Evolutionary conservation across 2,329 filamentous ascomycete genomes (phyloP).

Genomic region (Fusarium sp.): DNA sequence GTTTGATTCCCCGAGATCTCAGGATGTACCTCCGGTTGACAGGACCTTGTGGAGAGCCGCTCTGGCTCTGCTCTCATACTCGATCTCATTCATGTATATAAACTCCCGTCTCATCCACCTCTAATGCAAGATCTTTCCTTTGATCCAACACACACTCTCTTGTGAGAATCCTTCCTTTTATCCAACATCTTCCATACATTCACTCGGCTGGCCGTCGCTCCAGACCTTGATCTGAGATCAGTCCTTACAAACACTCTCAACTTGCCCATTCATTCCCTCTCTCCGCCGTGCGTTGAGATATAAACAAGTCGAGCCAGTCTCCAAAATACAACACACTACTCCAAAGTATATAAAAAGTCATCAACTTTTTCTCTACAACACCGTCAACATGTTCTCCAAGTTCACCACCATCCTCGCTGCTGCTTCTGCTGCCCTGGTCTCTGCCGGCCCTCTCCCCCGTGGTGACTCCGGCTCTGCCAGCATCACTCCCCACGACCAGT

Average conservation of each 20-base stretch:
- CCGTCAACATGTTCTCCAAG: constrained; percentile 43
- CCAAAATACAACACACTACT: constrained; percentile 4
- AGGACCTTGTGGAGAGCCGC: constrained; percentile 7
- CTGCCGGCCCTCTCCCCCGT: constrained; percentile 41
- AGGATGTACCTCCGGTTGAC: not conserved
- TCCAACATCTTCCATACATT: constrained; percentile 28
- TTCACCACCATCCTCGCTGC: constrained; percentile 46
- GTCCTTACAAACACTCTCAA: constrained; percentile 34
- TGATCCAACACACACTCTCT: constrained; percentile 28
- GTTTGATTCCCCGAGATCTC: constrained; percentile 26
- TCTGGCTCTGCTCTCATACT: constrained; percentile 2
- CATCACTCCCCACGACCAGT: constrained; percentile 65
- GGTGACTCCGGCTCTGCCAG: constrained; percentile 44
- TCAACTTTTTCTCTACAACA: constrained; percentile 16
- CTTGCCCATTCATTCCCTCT: constrained; percentile 35
- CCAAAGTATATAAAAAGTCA: constrained; percentile 18
- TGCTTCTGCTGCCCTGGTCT: constrained; percentile 43
- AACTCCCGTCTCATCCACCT: constrained; percentile 24
- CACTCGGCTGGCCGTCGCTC: constrained; percentile 41
- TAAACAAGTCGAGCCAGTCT: constrained; percentile 42
- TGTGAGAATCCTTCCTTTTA: constrained; percentile 34
- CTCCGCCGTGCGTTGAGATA: constrained; percentile 44
- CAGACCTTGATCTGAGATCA: constrained; percentile 44
- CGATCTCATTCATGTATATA: not conserved
- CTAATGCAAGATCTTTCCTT: constrained; percentile 1